These are phyloP conservation scores for Lobulomyces angularis DNA, from an alignment of 192 early-diverging fungal genomes.

Conservation along the genomic window DNA sequence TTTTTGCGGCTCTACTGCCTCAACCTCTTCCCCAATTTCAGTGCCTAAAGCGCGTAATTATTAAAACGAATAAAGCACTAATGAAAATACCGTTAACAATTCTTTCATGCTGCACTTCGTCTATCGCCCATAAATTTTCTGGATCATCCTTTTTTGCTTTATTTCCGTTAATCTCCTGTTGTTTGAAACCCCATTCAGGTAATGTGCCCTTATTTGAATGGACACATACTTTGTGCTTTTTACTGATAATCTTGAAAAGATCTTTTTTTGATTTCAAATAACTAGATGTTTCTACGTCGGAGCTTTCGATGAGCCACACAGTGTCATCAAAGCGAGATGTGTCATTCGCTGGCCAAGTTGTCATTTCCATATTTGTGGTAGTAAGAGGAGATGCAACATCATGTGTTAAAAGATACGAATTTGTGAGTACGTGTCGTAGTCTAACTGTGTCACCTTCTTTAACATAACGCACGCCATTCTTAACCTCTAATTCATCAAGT, in stretches of 20 bases:
- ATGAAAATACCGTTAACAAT: conserved; percentile 38
- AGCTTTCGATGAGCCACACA: conserved; percentile 30
- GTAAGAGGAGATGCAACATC: conserved; percentile 68
- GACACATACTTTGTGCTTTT: conserved; percentile 63
- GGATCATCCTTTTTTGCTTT: conserved; percentile 64
- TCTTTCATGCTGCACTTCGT: conserved; percentile 50
- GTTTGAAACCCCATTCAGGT: conserved; percentile 80
- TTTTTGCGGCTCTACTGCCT: background rate
- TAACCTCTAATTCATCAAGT: conserved; percentile 13
- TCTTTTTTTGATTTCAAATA: conserved; percentile 13
- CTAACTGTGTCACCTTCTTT: conserved; percentile 47
- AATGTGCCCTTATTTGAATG: conserved; percentile 55
- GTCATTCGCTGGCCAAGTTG: conserved; percentile 33
- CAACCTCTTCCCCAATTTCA: conserved; percentile 21
- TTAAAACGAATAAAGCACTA: conserved; percentile 6
- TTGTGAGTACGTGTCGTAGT: conserved; percentile 42
- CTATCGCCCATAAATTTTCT: conserved; percentile 64
- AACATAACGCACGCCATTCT: conserved; percentile 31
- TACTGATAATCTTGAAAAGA: conserved; percentile 61
- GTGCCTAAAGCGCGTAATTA: conserved; percentile 16
- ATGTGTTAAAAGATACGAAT: conserved; percentile 53
- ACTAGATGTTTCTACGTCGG: conserved; percentile 19
- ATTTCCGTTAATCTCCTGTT: conserved; percentile 89
- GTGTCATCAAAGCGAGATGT: conserved; percentile 37
- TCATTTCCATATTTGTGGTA: conserved; percentile 70